Evolutionary conservation across 2,329 filamentous ascomycete species (phyloP).

Genomic region (Simplicillium aogashimaense): DNA sequence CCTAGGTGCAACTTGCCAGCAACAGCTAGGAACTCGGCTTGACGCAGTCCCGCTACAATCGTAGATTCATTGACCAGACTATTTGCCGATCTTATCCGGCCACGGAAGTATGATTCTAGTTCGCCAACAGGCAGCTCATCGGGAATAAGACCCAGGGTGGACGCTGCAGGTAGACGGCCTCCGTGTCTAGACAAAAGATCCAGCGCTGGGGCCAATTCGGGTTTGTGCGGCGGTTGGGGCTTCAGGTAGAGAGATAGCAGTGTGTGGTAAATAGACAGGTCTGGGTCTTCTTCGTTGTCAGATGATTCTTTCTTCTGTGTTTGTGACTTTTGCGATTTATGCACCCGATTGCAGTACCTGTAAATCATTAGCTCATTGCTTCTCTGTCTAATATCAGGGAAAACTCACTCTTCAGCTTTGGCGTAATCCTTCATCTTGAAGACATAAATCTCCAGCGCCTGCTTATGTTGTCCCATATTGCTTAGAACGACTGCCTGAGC

Average conservation of each 20-base stretch:
- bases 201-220: slow-evolving; percentile 70
- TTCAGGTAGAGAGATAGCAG: slow-evolving; percentile 82
- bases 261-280: slow-evolving; percentile 81
- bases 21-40: slow-evolving; percentile 67
- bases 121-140: slow-evolving; percentile 66
- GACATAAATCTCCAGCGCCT: slow-evolving; percentile 94
- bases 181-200: slow-evolving; percentile 87
- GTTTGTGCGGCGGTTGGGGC: slow-evolving; percentile 62
- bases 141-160: slow-evolving; percentile 79
- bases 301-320: slow-evolving; percentile 21
- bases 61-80: slow-evolving; percentile 71
- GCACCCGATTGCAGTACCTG: slow-evolving; percentile 82
- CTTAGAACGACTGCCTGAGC: slow-evolving; percentile 82
- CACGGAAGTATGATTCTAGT: slow-evolving; percentile 83
- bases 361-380: slow-evolving; percentile 6
- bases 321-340: slow-evolving; percentile 46
- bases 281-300: slow-evolving; percentile 35
- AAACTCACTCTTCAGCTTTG: slow-evolving; percentile 82
- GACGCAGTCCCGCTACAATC: slow-evolving; percentile 66
- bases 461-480: slow-evolving; percentile 91
- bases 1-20: slow-evolving; percentile 69
- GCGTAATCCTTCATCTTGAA: slow-evolving; percentile 81
- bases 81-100: slow-evolving; percentile 79
- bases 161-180: slow-evolving; percentile 77
- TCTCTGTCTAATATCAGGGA: background rate